Conservation (phyloP, 495 filamentous ascomycete species). For the Hypoxylon crocopeplum region DNA sequence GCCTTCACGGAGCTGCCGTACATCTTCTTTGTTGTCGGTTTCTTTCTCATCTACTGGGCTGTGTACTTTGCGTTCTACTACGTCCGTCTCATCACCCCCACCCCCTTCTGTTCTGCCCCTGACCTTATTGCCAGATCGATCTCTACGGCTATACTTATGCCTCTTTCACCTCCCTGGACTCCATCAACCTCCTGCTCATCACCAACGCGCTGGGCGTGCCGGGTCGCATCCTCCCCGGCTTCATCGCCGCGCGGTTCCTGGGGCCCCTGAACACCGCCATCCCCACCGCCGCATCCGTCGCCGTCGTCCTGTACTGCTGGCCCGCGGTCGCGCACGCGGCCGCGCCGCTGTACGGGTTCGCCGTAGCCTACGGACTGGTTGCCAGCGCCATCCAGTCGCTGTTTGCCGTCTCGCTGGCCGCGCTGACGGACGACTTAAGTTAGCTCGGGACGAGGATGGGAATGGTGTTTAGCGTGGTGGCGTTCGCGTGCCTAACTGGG, state of each 20-base stretch:
- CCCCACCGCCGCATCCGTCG: conserved; percentile 56
- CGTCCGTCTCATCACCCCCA: conserved; percentile 59
- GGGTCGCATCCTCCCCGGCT: conserved; percentile 24
- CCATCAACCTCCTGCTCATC: conserved; percentile 36
- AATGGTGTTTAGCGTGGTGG: conserved; percentile 64
- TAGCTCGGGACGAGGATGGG: conserved; percentile 72
- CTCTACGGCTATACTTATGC: conserved; percentile 57
- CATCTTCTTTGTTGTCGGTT: conserved; percentile 35
- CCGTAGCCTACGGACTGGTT: conserved; percentile 70
- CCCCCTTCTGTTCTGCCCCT: conserved; percentile 20
- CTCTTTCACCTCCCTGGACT: conserved; percentile 39
- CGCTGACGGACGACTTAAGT: conserved; percentile 62
- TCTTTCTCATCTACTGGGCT: conserved; percentile 60
- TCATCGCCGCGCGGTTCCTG: conserved; percentile 4
- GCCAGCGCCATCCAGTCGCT: conserved; percentile 72
- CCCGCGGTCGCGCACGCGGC: conserved; percentile 56
- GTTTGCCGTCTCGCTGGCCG: conserved; percentile 65
- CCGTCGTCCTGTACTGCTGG: conserved; percentile 63
- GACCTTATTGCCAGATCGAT: conserved; percentile 55
- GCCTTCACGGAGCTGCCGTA: conserved; percentile 44
- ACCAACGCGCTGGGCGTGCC: conserved; percentile 32
- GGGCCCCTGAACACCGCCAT: conserved; percentile 68
- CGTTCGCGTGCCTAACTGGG: conserved; percentile 66
- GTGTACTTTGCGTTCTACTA: conserved; percentile 77
- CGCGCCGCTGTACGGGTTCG: conserved; percentile 57